phyloP scores from a whole-genome alignment of 768 basidiomycete genomes.

The Calocybe gangraenosa region DNA sequence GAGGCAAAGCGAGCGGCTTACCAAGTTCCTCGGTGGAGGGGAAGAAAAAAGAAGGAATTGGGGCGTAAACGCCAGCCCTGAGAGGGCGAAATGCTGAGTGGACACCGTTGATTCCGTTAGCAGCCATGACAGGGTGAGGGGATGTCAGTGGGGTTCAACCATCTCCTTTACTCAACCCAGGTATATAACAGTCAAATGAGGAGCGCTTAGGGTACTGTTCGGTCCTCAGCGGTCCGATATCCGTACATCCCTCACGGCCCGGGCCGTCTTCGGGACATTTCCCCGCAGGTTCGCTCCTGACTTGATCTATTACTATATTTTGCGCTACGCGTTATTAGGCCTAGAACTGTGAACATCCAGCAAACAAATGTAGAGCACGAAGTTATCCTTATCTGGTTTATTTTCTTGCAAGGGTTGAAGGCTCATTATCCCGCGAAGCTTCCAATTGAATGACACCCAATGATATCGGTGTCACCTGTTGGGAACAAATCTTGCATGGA shows the following conservation, averaged over 20 bases:
- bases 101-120: constrained; percentile 30
- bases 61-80: constrained; percentile 76
- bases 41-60: constrained; percentile 84
- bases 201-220: constrained; percentile 12
- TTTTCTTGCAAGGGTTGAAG: background rate
- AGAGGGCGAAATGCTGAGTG: constrained; percentile 49
- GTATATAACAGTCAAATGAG: constrained; percentile 19
- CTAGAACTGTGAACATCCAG: too few relatives aligned
- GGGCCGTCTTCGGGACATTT: constrained; percentile 20
- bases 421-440: background rate
- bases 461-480: constrained; percentile 5
- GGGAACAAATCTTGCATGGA: constrained; percentile 1
- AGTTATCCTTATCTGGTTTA: too few relatives aligned
- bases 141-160: constrained; percentile 14
- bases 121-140: constrained; percentile 32
- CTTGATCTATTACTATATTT: too few relatives aligned
- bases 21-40: constrained; percentile 77
- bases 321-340: too few relatives aligned
- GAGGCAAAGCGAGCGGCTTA: constrained; percentile 29
- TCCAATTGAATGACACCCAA: background rate
- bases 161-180: constrained; percentile 12
- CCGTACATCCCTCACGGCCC: constrained; percentile 14
- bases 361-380: too few relatives aligned
- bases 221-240: constrained; percentile 24
- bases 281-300: background rate